Percentiles rank a stretch among this genome's conserved stretches.
These are phyloP conservation scores for Ophiostoma australiae DNA, from an alignment of 2,329 filamentous ascomycete species.

Conservation along the genomic window DNA sequence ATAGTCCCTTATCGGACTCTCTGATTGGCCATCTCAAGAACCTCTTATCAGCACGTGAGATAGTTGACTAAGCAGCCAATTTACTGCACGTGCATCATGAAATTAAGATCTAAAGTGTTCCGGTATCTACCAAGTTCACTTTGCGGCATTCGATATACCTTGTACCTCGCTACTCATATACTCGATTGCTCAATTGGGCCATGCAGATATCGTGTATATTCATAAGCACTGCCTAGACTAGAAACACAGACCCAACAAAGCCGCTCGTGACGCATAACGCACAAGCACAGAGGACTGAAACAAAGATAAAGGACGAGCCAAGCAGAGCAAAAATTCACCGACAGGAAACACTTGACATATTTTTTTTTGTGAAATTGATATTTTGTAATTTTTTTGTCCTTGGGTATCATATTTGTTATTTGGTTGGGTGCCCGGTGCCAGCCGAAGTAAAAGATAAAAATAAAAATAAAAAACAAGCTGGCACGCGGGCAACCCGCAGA, in stretches of 20 bases:
- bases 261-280: not conserved
- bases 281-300: not conserved
- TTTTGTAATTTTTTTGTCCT: slow-evolving; percentile 19
- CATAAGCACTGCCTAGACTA: not conserved
- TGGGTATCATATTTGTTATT: slow-evolving; percentile 19
- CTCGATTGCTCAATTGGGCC: not conserved
- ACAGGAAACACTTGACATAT: not conserved
- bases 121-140: not conserved
- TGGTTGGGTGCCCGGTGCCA: slow-evolving; percentile 11
- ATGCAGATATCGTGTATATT: not conserved
- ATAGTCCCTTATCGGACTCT: not conserved
- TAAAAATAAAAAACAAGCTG: not conserved
- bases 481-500: not conserved
- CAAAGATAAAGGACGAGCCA: not conserved
- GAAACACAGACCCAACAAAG: not conserved
- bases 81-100: not conserved
- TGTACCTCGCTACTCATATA: too few relatives aligned
- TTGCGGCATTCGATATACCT: not conserved
- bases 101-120: not conserved
- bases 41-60: slow-evolving; percentile 10
- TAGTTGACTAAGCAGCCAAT: not conserved
- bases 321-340: not conserved
- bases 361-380: slow-evolving; percentile 10
- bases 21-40: not conserved
- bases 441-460: not conserved